Evolutionary conservation across 805 yeast genomes (phyloP).

Genomic region (Suhomyces pyralidae): DNA sequence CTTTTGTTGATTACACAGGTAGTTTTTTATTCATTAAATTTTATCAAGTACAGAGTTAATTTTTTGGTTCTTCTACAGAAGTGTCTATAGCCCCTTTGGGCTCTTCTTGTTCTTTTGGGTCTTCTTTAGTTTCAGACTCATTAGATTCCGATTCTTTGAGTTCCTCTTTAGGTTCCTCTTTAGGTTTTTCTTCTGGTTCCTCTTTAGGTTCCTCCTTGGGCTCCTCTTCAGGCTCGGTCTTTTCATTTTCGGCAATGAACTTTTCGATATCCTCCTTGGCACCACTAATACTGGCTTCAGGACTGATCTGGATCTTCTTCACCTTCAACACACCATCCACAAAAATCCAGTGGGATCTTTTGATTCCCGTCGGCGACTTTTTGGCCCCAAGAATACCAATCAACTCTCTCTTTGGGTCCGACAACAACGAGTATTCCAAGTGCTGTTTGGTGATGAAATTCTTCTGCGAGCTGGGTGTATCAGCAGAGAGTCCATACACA

Average conservation of each 20-base stretch:
- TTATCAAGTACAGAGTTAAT: background rate
- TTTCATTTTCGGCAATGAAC: slow-evolving; percentile 25
- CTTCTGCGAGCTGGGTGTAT: slow-evolving; percentile 73
- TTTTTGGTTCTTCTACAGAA: background rate
- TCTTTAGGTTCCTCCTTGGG: background rate
- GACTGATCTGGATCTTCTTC: slow-evolving; percentile 51
- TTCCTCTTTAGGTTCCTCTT: background rate
- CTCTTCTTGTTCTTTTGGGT: slow-evolving; percentile 1
- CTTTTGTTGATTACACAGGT: too few species aligned
- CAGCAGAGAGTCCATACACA: slow-evolving; percentile 82
- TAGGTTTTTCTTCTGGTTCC: slow-evolving; percentile 2
- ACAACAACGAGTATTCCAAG: slow-evolving; percentile 68
- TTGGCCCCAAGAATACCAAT: slow-evolving; percentile 79
- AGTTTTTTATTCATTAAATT: too few species aligned
- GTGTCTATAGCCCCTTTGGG: slow-evolving; percentile 4
- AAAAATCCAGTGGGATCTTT: slow-evolving; percentile 91
- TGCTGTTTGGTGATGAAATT: slow-evolving; percentile 69
- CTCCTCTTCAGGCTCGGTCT: slow-evolving; percentile 1
- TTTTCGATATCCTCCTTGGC: slow-evolving; percentile 56
- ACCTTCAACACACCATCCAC: slow-evolving; percentile 66
- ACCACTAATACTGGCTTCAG: slow-evolving; percentile 50
- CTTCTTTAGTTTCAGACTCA: background rate
- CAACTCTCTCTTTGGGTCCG: slow-evolving; percentile 70
- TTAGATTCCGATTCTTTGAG: too few species aligned
- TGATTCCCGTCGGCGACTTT: slow-evolving; percentile 71